Evolutionary conservation across 2,329 filamentous ascomycete species (phyloP).

Genomic region (Scedosporium dehoogii): DNA sequence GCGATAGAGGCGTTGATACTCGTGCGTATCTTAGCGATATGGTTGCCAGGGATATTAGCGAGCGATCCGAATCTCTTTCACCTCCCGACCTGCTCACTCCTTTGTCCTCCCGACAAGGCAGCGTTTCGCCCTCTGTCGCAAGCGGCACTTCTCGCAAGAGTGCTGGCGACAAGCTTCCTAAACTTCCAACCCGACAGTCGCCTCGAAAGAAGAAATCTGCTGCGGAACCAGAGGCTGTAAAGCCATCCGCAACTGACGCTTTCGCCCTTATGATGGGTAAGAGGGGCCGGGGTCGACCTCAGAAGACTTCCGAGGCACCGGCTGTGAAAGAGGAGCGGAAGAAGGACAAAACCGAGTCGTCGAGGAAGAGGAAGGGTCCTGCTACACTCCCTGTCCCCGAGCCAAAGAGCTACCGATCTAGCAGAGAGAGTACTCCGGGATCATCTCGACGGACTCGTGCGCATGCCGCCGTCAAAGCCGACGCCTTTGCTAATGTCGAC

Average conservation of each 20-base stretch:
- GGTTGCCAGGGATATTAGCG: conserved; percentile 52
- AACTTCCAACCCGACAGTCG: conserved; percentile 25
- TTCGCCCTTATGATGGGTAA: conserved; percentile 43
- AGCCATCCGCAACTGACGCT: conserved; percentile 25
- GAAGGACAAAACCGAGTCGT: conserved; percentile 19
- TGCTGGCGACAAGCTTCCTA: conserved; percentile 15
- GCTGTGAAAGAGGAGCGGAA: conserved; percentile 18
- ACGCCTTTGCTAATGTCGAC: conserved; percentile 34
- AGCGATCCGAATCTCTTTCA: conserved; percentile 1
- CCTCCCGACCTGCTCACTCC: not conserved
- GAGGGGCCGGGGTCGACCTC: conserved; percentile 11
- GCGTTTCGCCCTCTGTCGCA: conserved; percentile 11
- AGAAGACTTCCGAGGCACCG: not conserved
- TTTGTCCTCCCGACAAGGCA: not conserved
- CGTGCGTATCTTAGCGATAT: conserved; percentile 77
- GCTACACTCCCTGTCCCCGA: conserved; percentile 21
- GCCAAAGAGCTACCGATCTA: conserved; percentile 66
- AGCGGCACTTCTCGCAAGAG: not conserved
- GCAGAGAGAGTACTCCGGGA: conserved; percentile 62
- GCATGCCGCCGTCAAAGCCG: conserved; percentile 29
- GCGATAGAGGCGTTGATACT: conserved; percentile 46
- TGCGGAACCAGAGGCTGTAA: conserved; percentile 7
- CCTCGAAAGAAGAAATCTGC: conserved; percentile 18
- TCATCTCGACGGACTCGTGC: conserved; percentile 18
- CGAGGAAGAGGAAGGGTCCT: conserved; percentile 18